Conservation (phyloP, 306 rosid species). For the Abrus precatorius region DNA sequence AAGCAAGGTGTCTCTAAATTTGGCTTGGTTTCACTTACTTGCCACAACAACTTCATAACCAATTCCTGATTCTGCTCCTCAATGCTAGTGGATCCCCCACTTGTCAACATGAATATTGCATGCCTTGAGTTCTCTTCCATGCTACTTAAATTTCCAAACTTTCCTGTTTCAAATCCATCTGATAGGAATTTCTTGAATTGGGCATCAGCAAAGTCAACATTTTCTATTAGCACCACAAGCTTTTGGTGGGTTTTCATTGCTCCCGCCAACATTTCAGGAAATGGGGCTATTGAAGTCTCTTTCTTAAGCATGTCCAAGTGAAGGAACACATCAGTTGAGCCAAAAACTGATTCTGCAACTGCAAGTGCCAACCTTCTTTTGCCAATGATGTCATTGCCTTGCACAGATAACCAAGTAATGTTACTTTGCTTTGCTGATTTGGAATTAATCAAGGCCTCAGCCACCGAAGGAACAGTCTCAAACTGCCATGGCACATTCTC, state of each 20-base stretch:
- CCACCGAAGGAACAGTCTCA: conserved; percentile 75
- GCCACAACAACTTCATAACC: conserved; percentile 63
- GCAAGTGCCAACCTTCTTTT: conserved; percentile 76
- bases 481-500: conserved; percentile 93
- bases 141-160: conserved; percentile 56
- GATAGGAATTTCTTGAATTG: conserved; percentile 69
- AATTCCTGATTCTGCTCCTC: conserved; percentile 49
- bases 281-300: conserved; percentile 44
- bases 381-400: conserved; percentile 78
- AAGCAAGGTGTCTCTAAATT: conserved; percentile 53
- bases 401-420: conserved; percentile 65
- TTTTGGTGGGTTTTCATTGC: conserved; percentile 68
- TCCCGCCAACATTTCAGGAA: conserved; percentile 50
- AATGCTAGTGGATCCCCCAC: conserved; percentile 50
- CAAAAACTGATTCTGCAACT: conserved; percentile 76
- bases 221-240: conserved; percentile 70
- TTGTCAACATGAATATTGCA: conserved; percentile 69
- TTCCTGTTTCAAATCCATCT: conserved; percentile 65
- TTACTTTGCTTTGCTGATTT: conserved; percentile 56
- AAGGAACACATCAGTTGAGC: conserved; percentile 66
- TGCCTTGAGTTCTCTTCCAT: conserved; percentile 50
- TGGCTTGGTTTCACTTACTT: conserved; percentile 54
- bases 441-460: conserved; percentile 65
- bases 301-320: conserved; percentile 65
- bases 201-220: conserved; percentile 70